phyloP scores from a whole-genome alignment of 2,329 filamentous ascomycete species.

The Apiospora aurea region DNA sequence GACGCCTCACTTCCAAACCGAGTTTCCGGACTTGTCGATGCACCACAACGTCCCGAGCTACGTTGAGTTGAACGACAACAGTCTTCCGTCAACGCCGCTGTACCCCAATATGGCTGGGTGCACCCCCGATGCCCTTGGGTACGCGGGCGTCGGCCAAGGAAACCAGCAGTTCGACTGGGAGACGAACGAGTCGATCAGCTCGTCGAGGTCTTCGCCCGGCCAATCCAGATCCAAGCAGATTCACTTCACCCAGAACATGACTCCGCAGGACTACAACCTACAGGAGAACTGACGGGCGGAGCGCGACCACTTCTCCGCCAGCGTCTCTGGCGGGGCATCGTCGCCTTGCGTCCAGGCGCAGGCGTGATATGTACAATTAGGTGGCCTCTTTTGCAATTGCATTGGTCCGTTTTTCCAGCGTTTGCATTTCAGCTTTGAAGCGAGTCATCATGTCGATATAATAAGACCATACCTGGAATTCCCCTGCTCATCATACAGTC shows the following conservation, averaged over 20 bases:
- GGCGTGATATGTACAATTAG: slow-evolving; percentile 19
- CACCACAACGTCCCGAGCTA: slow-evolving; percentile 53
- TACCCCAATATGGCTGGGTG: slow-evolving; percentile 52
- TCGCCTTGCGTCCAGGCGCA: slow-evolving; percentile 12
- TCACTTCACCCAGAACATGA: slow-evolving; percentile 55
- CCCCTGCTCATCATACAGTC: slow-evolving; percentile 12
- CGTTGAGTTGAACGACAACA: slow-evolving; percentile 49
- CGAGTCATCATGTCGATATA: slow-evolving; percentile 19
- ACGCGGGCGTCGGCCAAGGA: slow-evolving; percentile 12
- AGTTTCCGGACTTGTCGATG: slow-evolving; percentile 52
- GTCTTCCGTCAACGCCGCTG: slow-evolving; percentile 58
- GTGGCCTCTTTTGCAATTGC: slow-evolving; percentile 20
- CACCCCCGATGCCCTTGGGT: slow-evolving; percentile 40
- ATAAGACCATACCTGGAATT: slow-evolving; percentile 20
- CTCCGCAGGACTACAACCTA: slow-evolving; percentile 49
- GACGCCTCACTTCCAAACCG: slow-evolving; percentile 56
- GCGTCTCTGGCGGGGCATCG: neutral
- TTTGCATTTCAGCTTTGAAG: slow-evolving; percentile 21
- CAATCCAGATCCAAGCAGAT: slow-evolving; percentile 50
- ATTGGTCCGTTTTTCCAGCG: slow-evolving; percentile 21
- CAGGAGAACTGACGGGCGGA: slow-evolving; percentile 28
- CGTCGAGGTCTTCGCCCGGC: slow-evolving; percentile 46
- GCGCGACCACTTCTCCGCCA: neutral
- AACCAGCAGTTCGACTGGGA: slow-evolving; percentile 62
- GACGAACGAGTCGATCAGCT: slow-evolving; percentile 49